These are phyloP conservation scores for Ganoderma meredithae DNA, from an alignment of 1,284 basidiomycete genomes.

Conservation along the genomic window DNA sequence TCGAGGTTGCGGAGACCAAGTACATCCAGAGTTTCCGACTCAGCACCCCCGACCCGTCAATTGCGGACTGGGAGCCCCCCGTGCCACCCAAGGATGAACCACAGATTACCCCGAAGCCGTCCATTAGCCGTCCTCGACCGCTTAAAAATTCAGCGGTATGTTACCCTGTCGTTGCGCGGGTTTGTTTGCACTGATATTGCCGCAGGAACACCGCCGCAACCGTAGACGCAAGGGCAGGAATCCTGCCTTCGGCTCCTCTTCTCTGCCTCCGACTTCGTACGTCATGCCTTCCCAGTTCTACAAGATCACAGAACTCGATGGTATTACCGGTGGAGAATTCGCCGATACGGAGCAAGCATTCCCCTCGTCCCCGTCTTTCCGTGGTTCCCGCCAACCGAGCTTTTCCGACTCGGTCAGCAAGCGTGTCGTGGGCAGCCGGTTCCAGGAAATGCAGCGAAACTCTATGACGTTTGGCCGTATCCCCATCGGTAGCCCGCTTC, in stretches of 20 bases:
- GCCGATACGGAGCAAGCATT: conserved; percentile 45
- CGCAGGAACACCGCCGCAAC: conserved; percentile 39
- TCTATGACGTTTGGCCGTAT: conserved; percentile 61
- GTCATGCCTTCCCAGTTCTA: conserved; percentile 83
- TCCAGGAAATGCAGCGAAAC: conserved; percentile 74
- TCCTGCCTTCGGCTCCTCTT: conserved; percentile 68
- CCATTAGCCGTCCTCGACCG: conserved; percentile 46
- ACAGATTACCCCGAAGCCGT: background rate
- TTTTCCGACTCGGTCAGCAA: conserved; percentile 67
- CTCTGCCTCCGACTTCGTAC: conserved; percentile 76
- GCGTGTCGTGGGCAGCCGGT: conserved; percentile 69
- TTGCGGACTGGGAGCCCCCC: conserved; percentile 46
- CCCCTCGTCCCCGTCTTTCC: conserved; percentile 34
- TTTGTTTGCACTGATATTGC: background rate
- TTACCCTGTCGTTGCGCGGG: background rate
- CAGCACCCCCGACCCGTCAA: conserved; percentile 68
- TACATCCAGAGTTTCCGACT: conserved; percentile 82
- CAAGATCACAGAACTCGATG: conserved; percentile 67
- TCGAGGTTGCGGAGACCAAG: conserved; percentile 80
- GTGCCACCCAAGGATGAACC: conserved; percentile 41
- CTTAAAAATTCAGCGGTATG: conserved; percentile 56
- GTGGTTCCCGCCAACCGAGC: conserved; percentile 48
- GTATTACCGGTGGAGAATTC: conserved; percentile 67
- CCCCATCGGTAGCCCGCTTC: conserved; percentile 69
- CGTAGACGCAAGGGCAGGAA: conserved; percentile 57